Evolutionary conservation across 202 grass and related monocot species (phyloP), one percentile per base, ranked within the genome.

Genomic region (Miscanthus sacchariflorus): DNA sequence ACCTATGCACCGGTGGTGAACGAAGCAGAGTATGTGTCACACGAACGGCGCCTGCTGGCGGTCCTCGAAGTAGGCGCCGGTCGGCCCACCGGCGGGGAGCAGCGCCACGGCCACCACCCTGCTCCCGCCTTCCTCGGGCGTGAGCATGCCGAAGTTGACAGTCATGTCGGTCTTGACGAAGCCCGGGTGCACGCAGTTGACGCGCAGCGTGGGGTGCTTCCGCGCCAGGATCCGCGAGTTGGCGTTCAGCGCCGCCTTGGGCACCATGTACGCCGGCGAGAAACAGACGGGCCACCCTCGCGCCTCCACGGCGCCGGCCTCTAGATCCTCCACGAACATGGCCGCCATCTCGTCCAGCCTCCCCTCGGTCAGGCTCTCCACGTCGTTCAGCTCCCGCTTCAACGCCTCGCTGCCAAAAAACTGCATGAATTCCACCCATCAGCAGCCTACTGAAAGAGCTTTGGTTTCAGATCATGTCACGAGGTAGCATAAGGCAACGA

Each of bases 171-270:
- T 93, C 11, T 12, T 68, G 35, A 93, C 91, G 64, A 64, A 93
- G 5, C 91, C 91, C 0, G 91, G 91, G 77, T 76, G 64, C 27
- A 90, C 63, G 48, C 91, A 93, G 58, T 93, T 93, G n/a, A 84
- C 84, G 68, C 81, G 76, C 23, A 93, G 56, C 21, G 36, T 3
- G 0, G 81, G 80, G 61, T 93, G 56, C 56, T 40, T 40, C 72
- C 72, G 83, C 11, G 88, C 91, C 4, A 93, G 59, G 21, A 88
- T 68, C 15, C 84, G 89, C 11, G 91, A 89, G 65, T 92, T 84
- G 18, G 84, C 74, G 61, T 81, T 68, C 28, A 87, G 9, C 13
- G 65, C 73, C 5, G 48, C 80, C 86, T 90, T 92, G 2, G 91
- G 87, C 48, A 92, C 40, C 38, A n/a, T 79, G 64, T 92, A 90